Base-by-base conservation (phyloP, 805 yeast genomes). In the Saccharomyces mikatae region DNA sequence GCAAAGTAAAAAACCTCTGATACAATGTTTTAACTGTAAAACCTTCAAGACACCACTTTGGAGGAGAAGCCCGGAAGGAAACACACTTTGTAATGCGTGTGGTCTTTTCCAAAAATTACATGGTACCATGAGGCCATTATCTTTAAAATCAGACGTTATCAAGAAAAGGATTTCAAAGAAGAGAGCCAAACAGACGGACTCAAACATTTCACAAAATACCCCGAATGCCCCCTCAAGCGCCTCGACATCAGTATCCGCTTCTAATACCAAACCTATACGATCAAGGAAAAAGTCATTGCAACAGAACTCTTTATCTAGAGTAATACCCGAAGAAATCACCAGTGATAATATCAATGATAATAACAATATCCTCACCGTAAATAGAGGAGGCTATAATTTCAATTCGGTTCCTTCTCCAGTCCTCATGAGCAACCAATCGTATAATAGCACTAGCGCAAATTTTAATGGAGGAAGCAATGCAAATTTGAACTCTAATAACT, bases 61-160 rank as follows among this genome's bases (percentile, higher is more conserved):
- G 99, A 76, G 99, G 62, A 77, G 97, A 50, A 89, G 89, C 62
- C 90, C 96, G 0, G 88, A 87, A 56, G 97, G 97, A 1, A 86
- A 88, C 64, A 95, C 97, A 0, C 74, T 92, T 56, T 92, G 98
- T 73, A 92, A 92, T 70, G 98, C 99, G 0, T 92, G 99, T 74
- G 99, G 98, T 0, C 74, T 92, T 56, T 92, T 92, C 63, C 78
- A 88, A 64, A 92, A 92, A 70, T 75, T 92, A 26, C 98, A 92
- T 65, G 98, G 97, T n/a, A 92, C 89, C 3, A 95, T 89, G 58
- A 76, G 98, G 55, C 99, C 99, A 0, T 74, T 92, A 51, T 86
- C 96, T 13, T 75, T 91, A 63, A 91, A 90, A 66, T 87, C 97
- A 0, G 97, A 91, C 67, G 94, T 91, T 1, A 91, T 92, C 54